Conservation (phyloP, 2,329 filamentous ascomycete genomes). For the Neurospora sp. region DNA sequence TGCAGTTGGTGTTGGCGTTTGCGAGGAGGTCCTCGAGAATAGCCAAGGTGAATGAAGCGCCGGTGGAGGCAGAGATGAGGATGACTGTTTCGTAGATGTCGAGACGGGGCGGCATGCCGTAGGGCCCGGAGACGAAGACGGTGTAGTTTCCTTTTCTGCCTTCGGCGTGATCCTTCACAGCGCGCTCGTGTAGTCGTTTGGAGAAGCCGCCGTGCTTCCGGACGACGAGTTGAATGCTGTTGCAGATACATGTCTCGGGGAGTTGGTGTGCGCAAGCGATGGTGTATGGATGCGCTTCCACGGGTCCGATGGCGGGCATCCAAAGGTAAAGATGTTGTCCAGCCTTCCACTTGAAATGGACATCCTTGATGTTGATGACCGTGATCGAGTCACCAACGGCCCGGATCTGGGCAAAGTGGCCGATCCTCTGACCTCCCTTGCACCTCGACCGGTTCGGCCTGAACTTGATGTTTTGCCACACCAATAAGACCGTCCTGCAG, state of each 20-base stretch:
- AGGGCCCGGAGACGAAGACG: slow-evolving; percentile 46
- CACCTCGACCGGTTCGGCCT: slow-evolving; percentile 32
- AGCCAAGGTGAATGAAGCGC: slow-evolving; percentile 51
- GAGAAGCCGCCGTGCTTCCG: slow-evolving; percentile 49
- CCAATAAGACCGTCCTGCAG: slow-evolving; percentile 37
- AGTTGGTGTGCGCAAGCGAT: slow-evolving; percentile 46
- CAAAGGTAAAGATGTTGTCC: slow-evolving; percentile 54
- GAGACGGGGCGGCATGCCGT: slow-evolving; percentile 45
- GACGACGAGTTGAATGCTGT: slow-evolving; percentile 50
- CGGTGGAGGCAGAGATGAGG: slow-evolving; percentile 52
- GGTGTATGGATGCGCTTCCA: slow-evolving; percentile 53
- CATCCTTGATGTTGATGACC: slow-evolving; percentile 48
- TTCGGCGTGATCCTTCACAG: slow-evolving; percentile 25
- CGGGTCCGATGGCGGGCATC: slow-evolving; percentile 42
- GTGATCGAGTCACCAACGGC: slow-evolving; percentile 43
- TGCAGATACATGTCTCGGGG: slow-evolving; percentile 43
- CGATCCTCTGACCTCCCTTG: slow-evolving; percentile 37
- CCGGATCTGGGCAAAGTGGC: slow-evolving; percentile 40
- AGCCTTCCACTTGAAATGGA: slow-evolving; percentile 48
- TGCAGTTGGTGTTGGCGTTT: slow-evolving; percentile 33
- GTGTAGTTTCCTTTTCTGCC: slow-evolving; percentile 26
- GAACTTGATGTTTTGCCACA: slow-evolving; percentile 44
- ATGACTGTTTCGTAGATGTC: slow-evolving; percentile 50
- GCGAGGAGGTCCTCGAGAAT: slow-evolving; percentile 46
- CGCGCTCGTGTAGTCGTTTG: slow-evolving; percentile 38